Conservation (phyloP, 768 basidiomycete genomes). For the Pulveroboletus ravenelii region DNA sequence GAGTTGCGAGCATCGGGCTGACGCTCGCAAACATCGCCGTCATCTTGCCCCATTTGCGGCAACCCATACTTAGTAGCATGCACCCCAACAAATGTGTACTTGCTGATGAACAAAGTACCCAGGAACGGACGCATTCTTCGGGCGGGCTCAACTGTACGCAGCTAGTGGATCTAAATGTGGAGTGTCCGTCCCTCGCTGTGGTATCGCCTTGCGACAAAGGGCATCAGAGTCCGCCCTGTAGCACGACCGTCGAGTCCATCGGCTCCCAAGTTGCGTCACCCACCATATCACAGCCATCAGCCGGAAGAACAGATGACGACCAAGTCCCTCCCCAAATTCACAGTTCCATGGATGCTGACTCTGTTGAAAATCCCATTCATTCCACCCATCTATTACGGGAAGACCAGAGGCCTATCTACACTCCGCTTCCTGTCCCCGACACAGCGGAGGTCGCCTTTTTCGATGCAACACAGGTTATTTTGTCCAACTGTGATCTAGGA, state of each 20-base stretch:
- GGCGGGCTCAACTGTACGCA: not conserved
- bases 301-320: not conserved
- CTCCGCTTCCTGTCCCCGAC: conserved; percentile 15
- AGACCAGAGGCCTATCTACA: conserved; percentile 1
- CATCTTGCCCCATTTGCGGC: conserved; percentile 23
- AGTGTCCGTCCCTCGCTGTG: not conserved
- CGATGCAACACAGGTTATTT: not conserved
- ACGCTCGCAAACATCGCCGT: conserved; percentile 23
- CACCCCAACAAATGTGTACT: not conserved
- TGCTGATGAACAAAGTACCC: not conserved
- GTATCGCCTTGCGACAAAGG: not conserved
- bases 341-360: not conserved
- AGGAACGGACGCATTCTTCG: not conserved
- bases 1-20: conserved; percentile 23
- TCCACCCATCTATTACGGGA: not conserved
- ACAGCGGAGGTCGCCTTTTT: conserved; percentile 17
- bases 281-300: not conserved
- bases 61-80: conserved; percentile 14
- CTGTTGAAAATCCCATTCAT: not conserved
- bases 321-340: not conserved
- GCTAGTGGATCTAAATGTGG: not conserved
- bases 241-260: not conserved
- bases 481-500: not conserved
- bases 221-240: not conserved
- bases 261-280: not conserved